A percentile compares a stretch with the other conserved stretches of the same genome.
Evolutionary conservation across 2,329 filamentous ascomycete genomes (phyloP).

Genomic region (Aureobasidium sp.): DNA sequence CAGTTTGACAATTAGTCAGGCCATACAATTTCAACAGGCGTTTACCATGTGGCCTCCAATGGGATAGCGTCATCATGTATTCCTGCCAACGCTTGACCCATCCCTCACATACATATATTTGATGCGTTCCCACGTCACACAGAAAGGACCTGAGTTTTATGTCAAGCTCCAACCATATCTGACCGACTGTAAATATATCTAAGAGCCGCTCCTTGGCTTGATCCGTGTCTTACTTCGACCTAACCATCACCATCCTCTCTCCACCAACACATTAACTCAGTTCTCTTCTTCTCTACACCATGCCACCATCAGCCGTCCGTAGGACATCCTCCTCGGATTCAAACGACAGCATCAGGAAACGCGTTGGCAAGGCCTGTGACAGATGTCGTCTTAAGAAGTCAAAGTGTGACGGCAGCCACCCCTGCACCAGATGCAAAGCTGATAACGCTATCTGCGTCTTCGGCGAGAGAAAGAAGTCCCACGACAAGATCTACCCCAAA

Average conservation of each 20-base stretch:
- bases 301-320: constrained; percentile 7
- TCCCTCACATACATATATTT: constrained; percentile 7
- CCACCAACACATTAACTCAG: neutral
- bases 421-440: constrained; percentile 54
- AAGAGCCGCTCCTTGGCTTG: neutral
- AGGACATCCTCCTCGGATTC: constrained; percentile 10
- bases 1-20: constrained; percentile 11
- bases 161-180: neutral
- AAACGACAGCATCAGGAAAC: constrained; percentile 43
- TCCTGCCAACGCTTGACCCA: constrained; percentile 9
- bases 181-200: neutral
- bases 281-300: neutral
- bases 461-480: constrained; percentile 56
- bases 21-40: constrained; percentile 7
- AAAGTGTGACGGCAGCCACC: constrained; percentile 56
- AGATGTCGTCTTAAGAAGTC: constrained; percentile 58
- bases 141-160: neutral
- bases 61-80: constrained; percentile 7
- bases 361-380: constrained; percentile 59
- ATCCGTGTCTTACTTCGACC: neutral
- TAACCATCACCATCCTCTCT: neutral
- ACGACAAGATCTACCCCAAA: constrained; percentile 61
- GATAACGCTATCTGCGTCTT: constrained; percentile 59
- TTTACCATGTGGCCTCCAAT: constrained; percentile 5
- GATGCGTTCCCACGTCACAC: constrained; percentile 3